Base-by-base conservation (phyloP, 2,329 filamentous ascomycete species). In the Verruconis gallopava region DNA sequence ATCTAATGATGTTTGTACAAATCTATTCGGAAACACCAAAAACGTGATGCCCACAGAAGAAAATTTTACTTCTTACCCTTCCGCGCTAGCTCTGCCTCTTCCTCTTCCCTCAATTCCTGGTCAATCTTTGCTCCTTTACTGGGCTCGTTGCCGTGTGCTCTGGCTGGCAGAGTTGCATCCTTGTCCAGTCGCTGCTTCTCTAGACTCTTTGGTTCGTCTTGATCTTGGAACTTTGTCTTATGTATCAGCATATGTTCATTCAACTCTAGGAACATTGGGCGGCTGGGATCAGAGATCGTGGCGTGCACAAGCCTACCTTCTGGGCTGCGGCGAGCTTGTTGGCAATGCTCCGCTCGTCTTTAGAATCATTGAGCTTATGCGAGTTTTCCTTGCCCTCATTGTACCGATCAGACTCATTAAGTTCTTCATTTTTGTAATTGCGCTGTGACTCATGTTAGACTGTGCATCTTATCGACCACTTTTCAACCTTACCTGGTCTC, bases 121-220 rank as follows among this genome's bases (percentile, higher is more conserved):
- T 86, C 81, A 44, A 85, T 70, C 67, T 81, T 73, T 18, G 81
- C 81, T 14, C 81, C 81, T 53, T 67, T 74, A 15, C 75, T 81
- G 2, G 81, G 81, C 62, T 85, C 70, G 56, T 85, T 85, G 46
- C 80, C 80, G 55, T 86, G 80, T 48, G 68, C 55, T 50, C 63
- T 22, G 4, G 61, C 58, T 12, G 63, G 62, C 34, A 64, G 49
- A 3, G 59, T 83, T 3, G 79, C 69, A 50, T 85, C 78, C 52
- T 73, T 61, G 41, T 48, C 51, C 52, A 56, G 51, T 37, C 4
- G 30, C 18, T 46, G 46, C 49, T 49, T 33, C 47, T 52, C 30
- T 37, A 84, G 61, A 69, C 79, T 51, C 75, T 94, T 48, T 86
- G 84, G 42, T 71, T 78, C 22, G 72, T 91, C 44, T 55, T 49